Evolutionary conservation across 306 rosid species (phyloP), one percentile per base, ranked within the genome.

Genomic region (Cucumis cinereus): DNA sequence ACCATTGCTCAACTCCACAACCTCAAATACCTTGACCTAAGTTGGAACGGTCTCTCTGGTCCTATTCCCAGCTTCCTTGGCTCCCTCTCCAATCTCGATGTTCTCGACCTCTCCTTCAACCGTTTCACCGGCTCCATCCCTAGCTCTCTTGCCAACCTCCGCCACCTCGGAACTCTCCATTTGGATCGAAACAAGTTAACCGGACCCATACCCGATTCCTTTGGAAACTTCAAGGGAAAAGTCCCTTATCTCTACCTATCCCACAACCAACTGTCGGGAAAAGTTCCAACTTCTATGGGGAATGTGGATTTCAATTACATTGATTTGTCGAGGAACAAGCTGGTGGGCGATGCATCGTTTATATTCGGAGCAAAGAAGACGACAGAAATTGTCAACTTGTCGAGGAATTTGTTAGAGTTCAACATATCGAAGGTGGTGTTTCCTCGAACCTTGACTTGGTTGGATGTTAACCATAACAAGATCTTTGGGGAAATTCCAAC

Each of bases 321-420:
- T 20, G 87, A 89, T 24, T 64, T 92, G 10, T 88, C 92, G 1
- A 81, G 96, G 10, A 92, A 92, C 92, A 89, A 57, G 84, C 87
- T 92, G 0, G 79, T 73, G 79, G 98, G 98, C 0, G 98, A 90
- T 56, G 94, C 86, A 0, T 87, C 91, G 1, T 3, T 87, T 80
- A 68, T 92, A 14, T 87, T 92, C 26, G 90, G 91, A 1, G 2
- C 41, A 8, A 84, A 82, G 63, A 90, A 87, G 82, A 89, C 81
- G 62, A 78, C 83, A 0, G 84, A 76, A 68, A 59, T 14, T 0
- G 33, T 86, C 30, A 91, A 90, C 71, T 15, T 92, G 75, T 89
- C 89, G 0, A 86, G 92, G 79, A 92, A 92, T 84, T 45, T 76
- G 84, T 52, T 92, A 75, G 57, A 81, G 10, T 90, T 92, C 24